These are phyloP conservation scores for Mucor irregularis DNA, from an alignment of 371 early-diverging fungal genomes.

Conservation along the genomic window DNA sequence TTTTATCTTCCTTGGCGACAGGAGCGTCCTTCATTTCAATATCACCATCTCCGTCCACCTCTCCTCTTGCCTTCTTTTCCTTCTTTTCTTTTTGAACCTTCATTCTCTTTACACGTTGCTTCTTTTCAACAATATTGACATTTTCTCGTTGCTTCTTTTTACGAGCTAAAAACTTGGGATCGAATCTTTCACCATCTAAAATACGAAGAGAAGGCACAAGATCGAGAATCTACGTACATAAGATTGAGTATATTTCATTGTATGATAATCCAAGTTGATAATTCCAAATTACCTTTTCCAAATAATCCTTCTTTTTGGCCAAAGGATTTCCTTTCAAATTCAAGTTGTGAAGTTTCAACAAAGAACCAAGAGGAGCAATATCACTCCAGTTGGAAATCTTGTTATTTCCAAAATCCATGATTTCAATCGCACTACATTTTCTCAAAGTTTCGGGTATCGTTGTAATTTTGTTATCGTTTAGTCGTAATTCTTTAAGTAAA, in stretches of 20 bases:
- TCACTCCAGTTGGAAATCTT: constrained; percentile 63
- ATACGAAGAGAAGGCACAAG: constrained; percentile 73
- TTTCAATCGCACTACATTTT: constrained; percentile 58
- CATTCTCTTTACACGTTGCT: constrained; percentile 38
- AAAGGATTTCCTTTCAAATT: constrained; percentile 84
- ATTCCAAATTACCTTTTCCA: constrained; percentile 51
- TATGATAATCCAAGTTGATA: not conserved
- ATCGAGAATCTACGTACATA: constrained; percentile 47
- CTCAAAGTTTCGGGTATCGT: constrained; percentile 65
- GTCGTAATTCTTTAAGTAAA: constrained; percentile 69
- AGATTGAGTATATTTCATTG: not conserved
- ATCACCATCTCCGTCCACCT: constrained; percentile 6
- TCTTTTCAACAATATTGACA: constrained; percentile 41
- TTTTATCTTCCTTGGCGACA: constrained; percentile 2
- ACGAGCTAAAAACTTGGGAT: constrained; percentile 72
- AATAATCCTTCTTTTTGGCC: constrained; percentile 61
- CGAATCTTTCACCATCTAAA: constrained; percentile 83
- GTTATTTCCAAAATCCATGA: constrained; percentile 79
- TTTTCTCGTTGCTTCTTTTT: constrained; percentile 56
- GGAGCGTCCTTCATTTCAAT: constrained; percentile 17
- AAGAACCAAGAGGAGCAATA: constrained; percentile 62
- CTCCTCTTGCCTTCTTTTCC: constrained; percentile 25
- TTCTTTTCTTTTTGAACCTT: constrained; percentile 31
- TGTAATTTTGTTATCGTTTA: constrained; percentile 77
- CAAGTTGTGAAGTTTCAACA: constrained; percentile 66